Conservation (phyloP, 2,329 filamentous ascomycete species). For the Coniochaeta sp. region DNA sequence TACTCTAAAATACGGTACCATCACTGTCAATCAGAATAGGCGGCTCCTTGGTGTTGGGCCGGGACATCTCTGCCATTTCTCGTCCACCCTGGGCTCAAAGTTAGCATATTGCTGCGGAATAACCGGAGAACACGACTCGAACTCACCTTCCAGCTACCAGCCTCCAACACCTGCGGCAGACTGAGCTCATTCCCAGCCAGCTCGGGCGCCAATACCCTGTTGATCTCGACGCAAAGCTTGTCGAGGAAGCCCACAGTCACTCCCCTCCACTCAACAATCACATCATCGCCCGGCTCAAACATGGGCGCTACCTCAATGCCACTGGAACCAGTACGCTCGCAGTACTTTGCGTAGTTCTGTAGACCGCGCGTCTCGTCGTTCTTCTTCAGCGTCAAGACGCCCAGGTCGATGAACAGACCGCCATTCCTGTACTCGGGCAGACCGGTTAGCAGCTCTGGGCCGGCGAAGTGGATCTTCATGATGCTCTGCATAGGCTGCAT, state of each 20-base stretch:
- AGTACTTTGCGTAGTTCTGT: conserved; percentile 54
- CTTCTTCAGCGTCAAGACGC: conserved; percentile 52
- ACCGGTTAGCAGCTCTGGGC: conserved; percentile 53
- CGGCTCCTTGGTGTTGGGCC: conserved; percentile 93
- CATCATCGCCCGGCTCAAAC: conserved; percentile 53
- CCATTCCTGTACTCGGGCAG: conserved; percentile 84
- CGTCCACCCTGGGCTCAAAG: conserved; percentile 63
- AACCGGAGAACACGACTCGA: not conserved
- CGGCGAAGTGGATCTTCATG: conserved; percentile 42
- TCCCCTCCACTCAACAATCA: conserved; percentile 60
- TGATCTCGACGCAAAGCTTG: conserved; percentile 41
- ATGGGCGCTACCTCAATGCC: conserved; percentile 48
- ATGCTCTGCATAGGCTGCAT: conserved; percentile 56
- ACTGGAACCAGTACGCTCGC: conserved; percentile 62
- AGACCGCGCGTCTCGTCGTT: conserved; percentile 34
- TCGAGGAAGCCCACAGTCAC: conserved; percentile 56
- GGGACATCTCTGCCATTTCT: conserved; percentile 90
- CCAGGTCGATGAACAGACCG: conserved; percentile 78
- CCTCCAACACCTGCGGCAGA: conserved; percentile 85
- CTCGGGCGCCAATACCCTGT: conserved; percentile 56
- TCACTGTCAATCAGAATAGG: conserved; percentile 96
- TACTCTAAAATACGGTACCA: conserved; percentile 85
- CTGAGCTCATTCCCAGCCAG: conserved; percentile 66
- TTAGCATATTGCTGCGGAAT: conserved; percentile 8
- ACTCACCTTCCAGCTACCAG: conserved; percentile 93